These are phyloP conservation scores for Eleusine coracana DNA, from an alignment of 176 grass and related monocot genomes.

Conservation along the genomic window DNA sequence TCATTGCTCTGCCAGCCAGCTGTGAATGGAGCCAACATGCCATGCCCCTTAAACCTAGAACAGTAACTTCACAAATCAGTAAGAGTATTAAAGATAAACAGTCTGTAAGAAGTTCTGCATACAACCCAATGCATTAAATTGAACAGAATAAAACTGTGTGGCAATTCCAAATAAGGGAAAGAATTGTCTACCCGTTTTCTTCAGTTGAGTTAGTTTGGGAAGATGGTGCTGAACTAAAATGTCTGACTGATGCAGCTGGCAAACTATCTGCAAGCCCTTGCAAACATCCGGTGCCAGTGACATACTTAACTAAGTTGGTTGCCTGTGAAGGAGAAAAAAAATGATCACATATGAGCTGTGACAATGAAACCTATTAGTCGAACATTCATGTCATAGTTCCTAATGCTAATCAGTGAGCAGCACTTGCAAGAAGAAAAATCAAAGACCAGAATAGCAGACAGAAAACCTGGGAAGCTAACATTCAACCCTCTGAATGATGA, in stretches of 20 bases:
- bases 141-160: constrained; percentile 15
- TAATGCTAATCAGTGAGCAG: not conserved
- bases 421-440: not conserved
- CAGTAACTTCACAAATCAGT: constrained; percentile 8
- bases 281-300: constrained; percentile 34
- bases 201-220: constrained; percentile 53
- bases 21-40: constrained; percentile 97
- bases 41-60: constrained; percentile 90
- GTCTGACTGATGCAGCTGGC: constrained; percentile 47
- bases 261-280: constrained; percentile 47
- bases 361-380: not conserved
- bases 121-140: not conserved
- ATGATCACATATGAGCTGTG: constrained; percentile 3
- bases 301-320: constrained; percentile 52
- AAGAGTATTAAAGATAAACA: not conserved
- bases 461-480: no score
- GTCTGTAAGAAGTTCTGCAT: not conserved
- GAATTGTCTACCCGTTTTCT: constrained; percentile 65
- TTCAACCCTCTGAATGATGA: no score
- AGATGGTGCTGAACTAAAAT: constrained; percentile 61
- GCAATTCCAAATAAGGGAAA: not conserved
- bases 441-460: no score
- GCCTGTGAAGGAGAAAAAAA: constrained; percentile 46
- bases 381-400: not conserved
- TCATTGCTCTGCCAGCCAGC: constrained; percentile 97